Base-by-base conservation (phyloP, 129 eudicot species). In the Logfia minima region DNA sequence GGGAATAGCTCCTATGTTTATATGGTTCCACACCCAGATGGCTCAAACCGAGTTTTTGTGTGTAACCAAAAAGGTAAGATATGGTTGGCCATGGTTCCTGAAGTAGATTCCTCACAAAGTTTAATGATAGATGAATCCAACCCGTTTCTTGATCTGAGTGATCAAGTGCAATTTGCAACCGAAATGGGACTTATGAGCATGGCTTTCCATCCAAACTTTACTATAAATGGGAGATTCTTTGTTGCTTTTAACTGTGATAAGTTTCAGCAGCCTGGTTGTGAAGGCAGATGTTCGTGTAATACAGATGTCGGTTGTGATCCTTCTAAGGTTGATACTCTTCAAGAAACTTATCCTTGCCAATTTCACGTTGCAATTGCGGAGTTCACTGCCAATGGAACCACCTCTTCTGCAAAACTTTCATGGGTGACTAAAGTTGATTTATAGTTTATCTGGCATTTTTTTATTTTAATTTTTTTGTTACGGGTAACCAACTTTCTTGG, bases 281-380 rank as follows among this genome's bases (percentile, higher is more conserved):
- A 81, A 83, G 87, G 90, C 45, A 81, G 85, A 81, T 86, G 90
- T 74, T 80, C 90, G 0, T 86, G 90, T 73, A 86, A 86, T 66
- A 26, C 85, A 1, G 87, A 86, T 68, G 81, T 74, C 13, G 68
- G 75, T 65, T 86, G 90, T 81, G 87, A 86, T 78, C 90, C 90
- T 45, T 78, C 86, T 8, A 75, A 66, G 8, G 51, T 32, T 9
- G 43, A 62, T 18, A 32, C 84, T 18, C 84, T 74, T 48, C 79
- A 75, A 45, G 87, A 72, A 24, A 65, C 66, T 7, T 53, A 58
- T 70, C 87, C 88, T 65, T 86, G 90, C 19, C 84, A 79, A 75
- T 77, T 77, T 78, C 88, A 86, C 26, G n/a, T 72, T 78, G 88
- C 78, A 39, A 68, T 86, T 24, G 77, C 88, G 0, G 90, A 86